These are phyloP conservation scores for Sporothrix pseudoabietina DNA, from an alignment of 2,329 filamentous ascomycete species.

Conservation along the genomic window DNA sequence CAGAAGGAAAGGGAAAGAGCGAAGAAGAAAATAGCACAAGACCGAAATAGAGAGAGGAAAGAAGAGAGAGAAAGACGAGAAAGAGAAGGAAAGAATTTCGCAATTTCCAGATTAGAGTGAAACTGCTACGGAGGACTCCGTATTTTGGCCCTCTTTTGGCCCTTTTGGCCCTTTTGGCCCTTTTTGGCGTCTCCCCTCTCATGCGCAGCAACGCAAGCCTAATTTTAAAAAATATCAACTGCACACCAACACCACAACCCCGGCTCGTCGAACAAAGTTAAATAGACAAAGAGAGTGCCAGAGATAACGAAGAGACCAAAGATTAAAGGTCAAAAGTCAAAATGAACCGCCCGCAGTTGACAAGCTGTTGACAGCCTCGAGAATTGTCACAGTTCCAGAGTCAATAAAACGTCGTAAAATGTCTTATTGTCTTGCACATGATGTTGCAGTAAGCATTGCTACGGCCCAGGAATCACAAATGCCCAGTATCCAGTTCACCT, in stretches of 20 bases:
- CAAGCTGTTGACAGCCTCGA: neutral
- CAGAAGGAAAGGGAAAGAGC: conserved; percentile 1
- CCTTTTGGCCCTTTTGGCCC: neutral
- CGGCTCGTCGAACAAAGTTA: conserved; percentile 17
- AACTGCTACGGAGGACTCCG: too few relatives aligned
- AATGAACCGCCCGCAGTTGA: neutral
- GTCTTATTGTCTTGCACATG: conserved; percentile 10
- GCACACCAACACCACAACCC: neutral
- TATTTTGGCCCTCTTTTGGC: neutral
- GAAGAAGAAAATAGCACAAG: neutral
- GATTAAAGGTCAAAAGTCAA: neutral
- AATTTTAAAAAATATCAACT: conserved; percentile 25
- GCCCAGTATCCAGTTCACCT: neutral
- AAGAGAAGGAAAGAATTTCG: neutral
- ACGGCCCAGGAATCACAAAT: neutral
- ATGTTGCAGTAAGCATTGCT: conserved; percentile 11
- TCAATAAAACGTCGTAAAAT: neutral
- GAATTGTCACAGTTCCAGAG: neutral
- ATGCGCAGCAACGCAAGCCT: conserved; percentile 21
- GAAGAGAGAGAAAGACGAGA: neutral
- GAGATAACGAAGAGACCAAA: neutral
- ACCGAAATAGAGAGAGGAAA: neutral
- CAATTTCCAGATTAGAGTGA: conserved; percentile 14
- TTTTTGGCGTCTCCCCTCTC: neutral
- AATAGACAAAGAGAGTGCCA: neutral